Percentiles rank a stretch among this genome's conserved stretches.
phyloP scores from a whole-genome alignment of 192 early-diverging fungal genomes.

The Lobosporangium transversale region DNA sequence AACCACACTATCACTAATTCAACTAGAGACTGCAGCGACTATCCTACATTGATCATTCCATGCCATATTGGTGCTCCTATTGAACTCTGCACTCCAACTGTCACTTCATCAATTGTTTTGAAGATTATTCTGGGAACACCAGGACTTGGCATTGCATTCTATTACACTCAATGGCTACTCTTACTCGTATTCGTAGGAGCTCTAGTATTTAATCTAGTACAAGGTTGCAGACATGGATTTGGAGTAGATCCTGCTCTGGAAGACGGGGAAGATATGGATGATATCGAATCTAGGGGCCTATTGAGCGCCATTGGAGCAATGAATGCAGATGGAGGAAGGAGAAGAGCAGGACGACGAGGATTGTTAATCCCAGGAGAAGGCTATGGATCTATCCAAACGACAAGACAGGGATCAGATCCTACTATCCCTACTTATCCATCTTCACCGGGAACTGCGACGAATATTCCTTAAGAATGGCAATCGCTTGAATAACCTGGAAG shows the following conservation, averaged over 20 bases:
- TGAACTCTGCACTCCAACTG: constrained; percentile 68
- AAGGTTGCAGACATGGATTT: constrained; percentile 40
- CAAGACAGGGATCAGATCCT: constrained; percentile 12
- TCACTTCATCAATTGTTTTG: constrained; percentile 59
- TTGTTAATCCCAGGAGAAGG: constrained; percentile 36
- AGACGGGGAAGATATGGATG: constrained; percentile 51
- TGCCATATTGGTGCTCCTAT: constrained; percentile 64
- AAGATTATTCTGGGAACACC: constrained; percentile 61
- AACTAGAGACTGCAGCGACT: constrained; percentile 57
- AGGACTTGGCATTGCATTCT: constrained; percentile 63
- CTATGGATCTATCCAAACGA: constrained; percentile 30
- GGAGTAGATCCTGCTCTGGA: constrained; percentile 49
- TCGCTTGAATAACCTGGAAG: neutral
- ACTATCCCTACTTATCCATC: neutral
- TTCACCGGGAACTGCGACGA: neutral
- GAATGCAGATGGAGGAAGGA: constrained; percentile 30
- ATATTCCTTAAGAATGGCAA: no score
- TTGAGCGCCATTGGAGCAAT: constrained; percentile 27
- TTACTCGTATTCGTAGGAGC: constrained; percentile 52
- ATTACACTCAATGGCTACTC: constrained; percentile 66
- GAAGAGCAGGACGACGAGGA: constrained; percentile 31
- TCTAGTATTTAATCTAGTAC: constrained; percentile 53
- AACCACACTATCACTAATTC: constrained; percentile 55
- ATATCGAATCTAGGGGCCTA: constrained; percentile 43
- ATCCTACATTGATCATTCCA: constrained; percentile 62